These are phyloP conservation scores for Hebeloma cylindrosporum DNA, from an alignment of 768 basidiomycete species.

Conservation along the genomic window DNA sequence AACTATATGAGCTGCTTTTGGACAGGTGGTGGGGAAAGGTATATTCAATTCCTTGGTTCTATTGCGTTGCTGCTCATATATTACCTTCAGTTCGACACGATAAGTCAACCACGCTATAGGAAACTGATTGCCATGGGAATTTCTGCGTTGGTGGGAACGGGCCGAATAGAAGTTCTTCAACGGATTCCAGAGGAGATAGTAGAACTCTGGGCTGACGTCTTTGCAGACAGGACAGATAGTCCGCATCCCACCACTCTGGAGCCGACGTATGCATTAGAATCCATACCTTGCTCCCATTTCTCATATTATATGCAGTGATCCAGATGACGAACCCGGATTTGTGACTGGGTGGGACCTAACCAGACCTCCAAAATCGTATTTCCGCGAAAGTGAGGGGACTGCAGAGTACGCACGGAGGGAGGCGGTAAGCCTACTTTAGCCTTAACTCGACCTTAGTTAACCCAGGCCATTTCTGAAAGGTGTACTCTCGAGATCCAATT, in stretches of 20 bases:
- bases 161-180: slow-evolving; percentile 67
- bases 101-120: slow-evolving; percentile 82
- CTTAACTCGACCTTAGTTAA: neutral
- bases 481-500: slow-evolving; percentile 70
- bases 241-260: too few species aligned
- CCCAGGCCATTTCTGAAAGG: slow-evolving; percentile 40
- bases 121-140: slow-evolving; percentile 85
- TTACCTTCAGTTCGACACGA: slow-evolving; percentile 74
- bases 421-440: slow-evolving; percentile 43
- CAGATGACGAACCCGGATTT: too few species aligned
- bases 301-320: too few species aligned
- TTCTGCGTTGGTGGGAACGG: slow-evolving; percentile 74
- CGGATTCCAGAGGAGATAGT: slow-evolving; percentile 75
- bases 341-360: slow-evolving; percentile 79
- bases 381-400: slow-evolving; percentile 65
- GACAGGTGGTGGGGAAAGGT: slow-evolving; percentile 86
- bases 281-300: too few species aligned
- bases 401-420: slow-evolving; percentile 76
- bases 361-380: slow-evolving; percentile 57
- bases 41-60: slow-evolving; percentile 20
- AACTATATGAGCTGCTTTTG: slow-evolving; percentile 64
- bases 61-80: neutral
- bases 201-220: slow-evolving; percentile 86
- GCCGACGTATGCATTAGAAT: too few species aligned
- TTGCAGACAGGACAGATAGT: slow-evolving; percentile 87